Evolutionary conservation across 148 eudicot species (phyloP).

Genomic region (Vaccinium corymbosum): DNA sequence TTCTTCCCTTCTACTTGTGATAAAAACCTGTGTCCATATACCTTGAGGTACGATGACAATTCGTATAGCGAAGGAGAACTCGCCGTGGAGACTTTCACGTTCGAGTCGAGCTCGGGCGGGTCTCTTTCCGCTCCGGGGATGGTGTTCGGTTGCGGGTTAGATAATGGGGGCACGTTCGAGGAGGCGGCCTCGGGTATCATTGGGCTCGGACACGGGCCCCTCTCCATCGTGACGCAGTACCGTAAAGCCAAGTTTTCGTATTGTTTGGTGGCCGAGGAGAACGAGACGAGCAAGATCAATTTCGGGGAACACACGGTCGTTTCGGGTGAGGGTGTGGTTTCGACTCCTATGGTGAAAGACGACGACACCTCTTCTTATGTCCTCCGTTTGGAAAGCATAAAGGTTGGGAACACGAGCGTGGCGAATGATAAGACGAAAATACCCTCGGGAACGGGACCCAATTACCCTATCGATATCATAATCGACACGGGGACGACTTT

Average conservation of each 20-base stretch:
- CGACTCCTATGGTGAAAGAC: slow-evolving; percentile 38
- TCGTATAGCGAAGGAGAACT: slow-evolving; percentile 28
- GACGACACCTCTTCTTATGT: slow-evolving; percentile 28
- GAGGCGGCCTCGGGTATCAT: slow-evolving; percentile 26
- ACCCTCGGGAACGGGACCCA: neutral
- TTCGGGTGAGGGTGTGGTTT: slow-evolving; percentile 31
- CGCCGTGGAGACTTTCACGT: slow-evolving; percentile 30
- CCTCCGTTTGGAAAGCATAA: slow-evolving; percentile 39
- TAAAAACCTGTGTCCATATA: slow-evolving; percentile 26
- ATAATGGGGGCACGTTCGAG: slow-evolving; percentile 28
- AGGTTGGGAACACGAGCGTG: slow-evolving; percentile 22
- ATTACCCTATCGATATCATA: slow-evolving; percentile 20
- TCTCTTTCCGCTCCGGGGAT: neutral
- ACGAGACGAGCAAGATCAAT: slow-evolving; percentile 34
- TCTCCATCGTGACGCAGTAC: slow-evolving; percentile 35
- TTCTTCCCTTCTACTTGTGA: neutral
- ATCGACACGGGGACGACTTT: slow-evolving; percentile 82
- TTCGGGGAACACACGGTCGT: slow-evolving; percentile 45
- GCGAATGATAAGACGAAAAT: neutral
- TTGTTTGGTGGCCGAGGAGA: slow-evolving; percentile 26
- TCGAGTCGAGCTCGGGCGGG: slow-evolving; percentile 9
- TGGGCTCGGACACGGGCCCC: slow-evolving; percentile 41
- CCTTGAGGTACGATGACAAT: slow-evolving; percentile 27
- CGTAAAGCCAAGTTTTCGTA: slow-evolving; percentile 35
- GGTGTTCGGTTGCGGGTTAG: slow-evolving; percentile 34